Evolutionary conservation across 768 basidiomycete genomes (phyloP).

Genomic region (Russula vinacea): DNA sequence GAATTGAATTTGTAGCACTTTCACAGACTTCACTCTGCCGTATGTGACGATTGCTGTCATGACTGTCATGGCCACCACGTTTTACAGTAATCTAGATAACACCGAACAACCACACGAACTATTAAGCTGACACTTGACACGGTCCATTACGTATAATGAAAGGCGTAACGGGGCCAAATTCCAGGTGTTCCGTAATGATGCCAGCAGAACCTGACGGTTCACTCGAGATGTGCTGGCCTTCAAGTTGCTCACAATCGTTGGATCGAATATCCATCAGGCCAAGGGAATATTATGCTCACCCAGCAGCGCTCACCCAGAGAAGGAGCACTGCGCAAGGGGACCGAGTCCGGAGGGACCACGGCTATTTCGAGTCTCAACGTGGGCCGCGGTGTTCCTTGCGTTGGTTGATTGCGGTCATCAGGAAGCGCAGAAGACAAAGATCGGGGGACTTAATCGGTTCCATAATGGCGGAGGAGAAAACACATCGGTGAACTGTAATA

Average conservation of each 20-base stretch:
- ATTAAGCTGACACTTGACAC: neutral
- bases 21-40: neutral
- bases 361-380: neutral
- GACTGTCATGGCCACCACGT: neutral
- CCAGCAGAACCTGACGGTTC: neutral
- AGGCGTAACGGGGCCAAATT: neutral
- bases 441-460: neutral
- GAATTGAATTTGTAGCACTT: too few relatives aligned
- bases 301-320: neutral
- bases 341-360: neutral
- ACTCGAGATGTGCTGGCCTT: neutral
- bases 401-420: neutral
- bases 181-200: neutral
- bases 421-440: neutral
- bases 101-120: neutral
- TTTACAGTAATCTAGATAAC: neutral
- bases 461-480: neutral
- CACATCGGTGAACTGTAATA: neutral
- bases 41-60: neutral
- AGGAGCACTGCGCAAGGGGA: neutral
- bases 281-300: neutral
- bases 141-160: neutral
- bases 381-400: neutral
- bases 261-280: neutral
- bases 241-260: neutral